Evolutionary conservation across 177 flowering plant genomes (phyloP), one percentile per base, ranked within the genome.

Genomic region (Vitis hybrid): DNA sequence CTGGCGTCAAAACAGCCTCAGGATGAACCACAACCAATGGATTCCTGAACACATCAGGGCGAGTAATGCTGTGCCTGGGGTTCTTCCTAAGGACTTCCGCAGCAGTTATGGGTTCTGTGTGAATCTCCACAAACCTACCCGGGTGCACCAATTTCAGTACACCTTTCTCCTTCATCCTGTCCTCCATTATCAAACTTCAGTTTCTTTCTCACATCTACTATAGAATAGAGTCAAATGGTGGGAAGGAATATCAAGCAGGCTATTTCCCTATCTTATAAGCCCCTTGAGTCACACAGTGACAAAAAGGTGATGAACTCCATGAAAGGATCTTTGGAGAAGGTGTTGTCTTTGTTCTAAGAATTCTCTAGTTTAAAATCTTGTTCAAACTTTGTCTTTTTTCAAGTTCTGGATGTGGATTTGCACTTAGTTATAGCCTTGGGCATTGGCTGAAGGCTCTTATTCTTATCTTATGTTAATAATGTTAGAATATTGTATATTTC

Each of bases 11-110:
- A 70, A 84, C 56, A 0, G 95, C 78, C 23, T 84, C 86, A 1
- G 90, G 89, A 3, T 67, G 70, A 59, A 90, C 87, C 11, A 89
- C 90, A 14, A 87, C 71, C 87, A 82, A 86, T 1, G 95, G 95
- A 58, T 26, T 79, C 75, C 79, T 69, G 75, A 88, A 88, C 7
- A 88, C 79, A 70, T 90, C 91, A 2, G 92, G 88, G 48, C 89
- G 66, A 1, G 95, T 78, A 15, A 90, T 51, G 58, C 85, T 75
- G 83, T 87, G 89, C 62, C 87, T 76, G 1, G 95, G 95, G 62
- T 90, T 79, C 83, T 79, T 85, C 67, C 34, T 59, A 81, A 90
- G 73, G 66, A 87, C 80, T 56, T 90, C 81, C 2, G 70, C 72
- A 6, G 95, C 92, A 9, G 72, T 58, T 7, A 88, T 34, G 0